phyloP scores from a whole-genome alignment of 176 grass and related monocot genomes.

The Triticum aestivum region DNA sequence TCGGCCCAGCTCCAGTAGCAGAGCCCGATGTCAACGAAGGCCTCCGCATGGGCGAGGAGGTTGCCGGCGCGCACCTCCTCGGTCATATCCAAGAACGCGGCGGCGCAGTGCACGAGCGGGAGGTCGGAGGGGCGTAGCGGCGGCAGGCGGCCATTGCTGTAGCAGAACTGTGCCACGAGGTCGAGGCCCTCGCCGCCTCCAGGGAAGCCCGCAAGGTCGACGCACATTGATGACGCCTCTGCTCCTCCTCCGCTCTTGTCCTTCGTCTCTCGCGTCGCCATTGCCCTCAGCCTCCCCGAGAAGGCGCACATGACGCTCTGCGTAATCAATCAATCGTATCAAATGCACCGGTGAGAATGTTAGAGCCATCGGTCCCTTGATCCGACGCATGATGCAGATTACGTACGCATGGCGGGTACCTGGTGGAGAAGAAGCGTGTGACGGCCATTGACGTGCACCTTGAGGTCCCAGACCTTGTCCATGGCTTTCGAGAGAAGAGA shows the following conservation, averaged over 20 bases:
- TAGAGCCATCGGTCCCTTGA: neutral
- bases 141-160: slow-evolving; percentile 64
- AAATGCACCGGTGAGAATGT: neutral
- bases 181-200: slow-evolving; percentile 75
- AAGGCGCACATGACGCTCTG: slow-evolving; percentile 75
- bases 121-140: slow-evolving; percentile 58
- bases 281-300: slow-evolving; percentile 67
- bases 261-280: slow-evolving; percentile 38
- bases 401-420: slow-evolving; percentile 18
- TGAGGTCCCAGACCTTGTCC: slow-evolving; percentile 85
- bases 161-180: slow-evolving; percentile 78
- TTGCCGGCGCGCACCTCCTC: slow-evolving; percentile 74
- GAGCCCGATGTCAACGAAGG: slow-evolving; percentile 67
- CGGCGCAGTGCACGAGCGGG: slow-evolving; percentile 63
- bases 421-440: slow-evolving; percentile 89
- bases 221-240: neutral
- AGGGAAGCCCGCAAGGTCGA: slow-evolving; percentile 62
- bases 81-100: slow-evolving; percentile 78
- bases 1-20: slow-evolving; percentile 82
- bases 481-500: slow-evolving; percentile 34
- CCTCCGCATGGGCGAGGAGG: slow-evolving; percentile 63
- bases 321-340: neutral
- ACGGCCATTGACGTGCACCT: slow-evolving; percentile 78
- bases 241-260: neutral
- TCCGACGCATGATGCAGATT: neutral